Conservation (phyloP, 441 rosid genomes). For the Arabidopsis hybrid region DNA sequence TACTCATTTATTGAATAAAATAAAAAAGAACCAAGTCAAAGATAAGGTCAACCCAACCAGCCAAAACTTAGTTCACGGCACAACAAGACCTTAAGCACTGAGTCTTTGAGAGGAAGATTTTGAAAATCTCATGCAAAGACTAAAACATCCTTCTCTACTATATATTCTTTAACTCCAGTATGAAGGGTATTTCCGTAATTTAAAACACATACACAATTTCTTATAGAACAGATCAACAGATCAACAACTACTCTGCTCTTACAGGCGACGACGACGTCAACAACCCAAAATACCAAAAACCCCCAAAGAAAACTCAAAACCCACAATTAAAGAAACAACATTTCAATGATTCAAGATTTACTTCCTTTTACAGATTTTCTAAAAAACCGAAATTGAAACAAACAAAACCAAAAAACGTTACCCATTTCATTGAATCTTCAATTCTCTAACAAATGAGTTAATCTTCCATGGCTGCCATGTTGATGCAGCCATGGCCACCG, state of each 20-base stretch:
- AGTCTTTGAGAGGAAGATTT: background rate
- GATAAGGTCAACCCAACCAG: slow-evolving; percentile 34
- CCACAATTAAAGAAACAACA: background rate
- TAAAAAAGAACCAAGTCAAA: slow-evolving; percentile 35
- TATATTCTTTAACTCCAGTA: background rate
- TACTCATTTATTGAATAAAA: background rate
- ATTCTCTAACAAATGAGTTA: slow-evolving; percentile 28
- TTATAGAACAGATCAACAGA: slow-evolving; percentile 32
- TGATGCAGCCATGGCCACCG: slow-evolving; percentile 48
- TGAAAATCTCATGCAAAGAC: background rate
- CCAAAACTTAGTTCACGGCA: slow-evolving; percentile 37
- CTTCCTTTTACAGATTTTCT: background rate
- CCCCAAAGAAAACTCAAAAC: slow-evolving; percentile 18
- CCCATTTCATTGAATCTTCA: background rate
- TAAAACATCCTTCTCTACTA: background rate
- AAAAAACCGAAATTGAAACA: slow-evolving; percentile 12
- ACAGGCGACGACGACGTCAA: slow-evolving; percentile 32
- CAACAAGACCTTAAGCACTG: slow-evolving; percentile 1
- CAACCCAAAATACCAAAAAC: slow-evolving; percentile 15
- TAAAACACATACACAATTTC: background rate
- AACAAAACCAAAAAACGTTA: slow-evolving; percentile 19
- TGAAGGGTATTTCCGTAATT: background rate
- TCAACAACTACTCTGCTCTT: slow-evolving; percentile 29
- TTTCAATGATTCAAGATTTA: background rate
- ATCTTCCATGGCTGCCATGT: slow-evolving; percentile 55